Evolutionary conservation across 176 grass and related monocot genomes (phyloP).

Genomic region (Guadua angustifolia): DNA sequence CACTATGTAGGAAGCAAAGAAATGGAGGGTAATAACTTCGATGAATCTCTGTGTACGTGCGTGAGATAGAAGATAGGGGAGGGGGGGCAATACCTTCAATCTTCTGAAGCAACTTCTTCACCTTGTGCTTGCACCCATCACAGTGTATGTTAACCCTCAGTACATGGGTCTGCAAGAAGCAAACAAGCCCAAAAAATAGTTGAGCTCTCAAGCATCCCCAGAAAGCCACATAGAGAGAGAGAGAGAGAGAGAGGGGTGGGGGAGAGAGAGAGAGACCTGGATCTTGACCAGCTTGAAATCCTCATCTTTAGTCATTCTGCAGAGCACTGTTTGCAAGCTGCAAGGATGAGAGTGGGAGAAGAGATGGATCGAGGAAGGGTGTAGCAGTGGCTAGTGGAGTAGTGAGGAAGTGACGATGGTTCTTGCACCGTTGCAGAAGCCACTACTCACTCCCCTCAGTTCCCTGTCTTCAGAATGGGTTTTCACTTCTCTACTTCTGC

Average conservation of each 20-base stretch:
- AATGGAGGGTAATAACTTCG: not conserved
- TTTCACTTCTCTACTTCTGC: conserved; percentile 16
- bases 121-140: conserved; percentile 91
- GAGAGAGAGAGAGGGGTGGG: not conserved
- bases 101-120: conserved; percentile 94
- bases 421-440: conserved; percentile 62
- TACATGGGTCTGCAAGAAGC: conserved; percentile 75
- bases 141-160: conserved; percentile 99
- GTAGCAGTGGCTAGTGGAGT: conserved; percentile 38
- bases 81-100: conserved; percentile 71
- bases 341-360: not conserved
- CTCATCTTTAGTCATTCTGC: conserved; percentile 83
- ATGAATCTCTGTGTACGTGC: not conserved
- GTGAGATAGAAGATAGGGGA: not conserved
- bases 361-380: not conserved
- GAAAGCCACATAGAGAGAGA: not conserved
- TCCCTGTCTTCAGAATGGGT: conserved; percentile 43
- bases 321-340: conserved; percentile 45
- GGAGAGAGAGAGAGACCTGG: conserved; percentile 57
- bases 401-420: conserved; percentile 37
- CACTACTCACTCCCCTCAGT: conserved; percentile 17
- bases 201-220: conserved; percentile 29
- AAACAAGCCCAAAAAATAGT: conserved; percentile 39
- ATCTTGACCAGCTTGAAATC: conserved; percentile 99
- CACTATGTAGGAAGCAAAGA: conserved; percentile 2